These are phyloP conservation scores for Schizopora paradoxa DNA, from an alignment of 1,284 basidiomycete species.

Conservation along the genomic window DNA sequence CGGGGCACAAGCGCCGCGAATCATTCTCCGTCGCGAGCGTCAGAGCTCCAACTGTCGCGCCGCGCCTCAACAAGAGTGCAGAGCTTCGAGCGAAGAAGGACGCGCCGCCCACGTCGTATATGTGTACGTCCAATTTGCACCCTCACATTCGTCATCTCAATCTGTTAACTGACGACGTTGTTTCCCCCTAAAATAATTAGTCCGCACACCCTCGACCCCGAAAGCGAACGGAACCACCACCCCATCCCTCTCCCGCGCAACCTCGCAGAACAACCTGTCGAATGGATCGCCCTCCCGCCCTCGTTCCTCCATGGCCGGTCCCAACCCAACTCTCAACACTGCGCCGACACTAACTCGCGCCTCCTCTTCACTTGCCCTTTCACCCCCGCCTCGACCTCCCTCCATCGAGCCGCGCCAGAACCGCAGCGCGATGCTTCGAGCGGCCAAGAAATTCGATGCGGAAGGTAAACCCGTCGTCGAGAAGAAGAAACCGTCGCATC, in stretches of 20 bases:
- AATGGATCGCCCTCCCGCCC: too few species aligned
- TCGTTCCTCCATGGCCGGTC: slow-evolving; percentile 24
- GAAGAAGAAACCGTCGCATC: too few species aligned
- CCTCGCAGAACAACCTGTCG: slow-evolving; percentile 40
- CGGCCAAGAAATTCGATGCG: too few species aligned
- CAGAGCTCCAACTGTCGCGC: slow-evolving; percentile 55
- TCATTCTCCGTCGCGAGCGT: slow-evolving; percentile 63
- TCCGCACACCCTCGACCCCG: slow-evolving; percentile 35
- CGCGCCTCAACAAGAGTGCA: slow-evolving; percentile 66
- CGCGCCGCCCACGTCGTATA: slow-evolving; percentile 28
- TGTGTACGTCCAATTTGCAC: slow-evolving; percentile 19
- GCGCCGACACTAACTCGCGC: slow-evolving; percentile 24
- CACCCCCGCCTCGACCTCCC: slow-evolving; percentile 44
- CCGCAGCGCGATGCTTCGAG: slow-evolving; percentile 66
- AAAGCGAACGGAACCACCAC: too few species aligned
- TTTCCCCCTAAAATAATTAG: too few species aligned
- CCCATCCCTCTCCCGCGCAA: too few species aligned
- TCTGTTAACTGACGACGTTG: slow-evolving; percentile 22
- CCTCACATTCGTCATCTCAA: slow-evolving; percentile 4
- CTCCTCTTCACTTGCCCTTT: slow-evolving; percentile 4
- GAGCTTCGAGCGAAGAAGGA: slow-evolving; percentile 57
- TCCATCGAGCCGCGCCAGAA: slow-evolving; percentile 64
- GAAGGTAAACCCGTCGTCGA: too few species aligned
- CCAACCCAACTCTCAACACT: slow-evolving; percentile 23
- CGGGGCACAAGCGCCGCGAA: slow-evolving; percentile 76